These are phyloP conservation scores for Fusarium begoniae DNA, from an alignment of 2,329 filamentous ascomycete species.

Conservation along the genomic window DNA sequence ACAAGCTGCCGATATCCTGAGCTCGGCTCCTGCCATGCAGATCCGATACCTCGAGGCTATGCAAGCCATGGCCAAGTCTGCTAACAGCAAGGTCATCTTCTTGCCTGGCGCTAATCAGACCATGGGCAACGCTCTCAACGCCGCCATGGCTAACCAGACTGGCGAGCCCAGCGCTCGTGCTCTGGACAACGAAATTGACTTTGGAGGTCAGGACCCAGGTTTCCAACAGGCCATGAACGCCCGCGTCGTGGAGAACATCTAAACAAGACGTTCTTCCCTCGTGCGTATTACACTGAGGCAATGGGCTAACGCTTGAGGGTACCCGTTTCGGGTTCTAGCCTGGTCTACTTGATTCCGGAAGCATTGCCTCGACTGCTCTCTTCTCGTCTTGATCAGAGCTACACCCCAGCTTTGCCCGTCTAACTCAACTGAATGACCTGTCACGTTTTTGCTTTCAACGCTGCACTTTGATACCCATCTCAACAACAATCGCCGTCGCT, in stretches of 20 bases:
- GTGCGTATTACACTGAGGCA: slow-evolving; percentile 17
- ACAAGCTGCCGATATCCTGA: slow-evolving; percentile 92
- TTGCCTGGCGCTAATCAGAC: slow-evolving; percentile 71
- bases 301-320: slow-evolving; percentile 45
- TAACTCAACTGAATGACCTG: not conserved
- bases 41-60: slow-evolving; percentile 98
- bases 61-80: slow-evolving; percentile 97
- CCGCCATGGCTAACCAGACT: slow-evolving; percentile 53
- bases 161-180: slow-evolving; percentile 63
- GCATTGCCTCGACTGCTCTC: slow-evolving; percentile 16
- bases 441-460: slow-evolving; percentile 5
- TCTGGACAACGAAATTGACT: slow-evolving; percentile 55
- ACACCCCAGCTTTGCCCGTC: not conserved
- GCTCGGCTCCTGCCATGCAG: slow-evolving; percentile 94
- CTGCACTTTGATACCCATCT: slow-evolving; percentile 31
- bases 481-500: not conserved
- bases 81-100: slow-evolving; percentile 90
- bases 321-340: slow-evolving; percentile 42
- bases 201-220: slow-evolving; percentile 63
- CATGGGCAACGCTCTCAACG: slow-evolving; percentile 57
- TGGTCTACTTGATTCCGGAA: slow-evolving; percentile 50
- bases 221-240: slow-evolving; percentile 87
- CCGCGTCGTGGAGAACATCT: slow-evolving; percentile 87
- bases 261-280: slow-evolving; percentile 45
- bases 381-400: slow-evolving; percentile 34